A percentile compares a stretch with the other conserved stretches of the same genome.
Evolutionary conservation across 2,329 filamentous ascomycete species (phyloP).

Genomic region (Aspergillus costaricaensis): DNA sequence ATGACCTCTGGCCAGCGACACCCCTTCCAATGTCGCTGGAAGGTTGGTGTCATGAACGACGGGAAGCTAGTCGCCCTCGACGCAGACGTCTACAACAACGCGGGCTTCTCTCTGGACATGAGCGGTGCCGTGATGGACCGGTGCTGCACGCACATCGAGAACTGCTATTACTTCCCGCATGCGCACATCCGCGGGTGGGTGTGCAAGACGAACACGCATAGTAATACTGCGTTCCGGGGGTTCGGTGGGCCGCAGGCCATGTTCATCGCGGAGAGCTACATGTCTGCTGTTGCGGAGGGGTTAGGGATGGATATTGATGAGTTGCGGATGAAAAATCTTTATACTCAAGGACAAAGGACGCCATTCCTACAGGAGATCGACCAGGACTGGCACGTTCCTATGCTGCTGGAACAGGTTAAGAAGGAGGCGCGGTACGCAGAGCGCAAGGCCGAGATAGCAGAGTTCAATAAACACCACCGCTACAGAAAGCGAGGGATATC

Average conservation of each 20-base stretch:
- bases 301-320: slow-evolving; percentile 23
- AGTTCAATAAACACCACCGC: slow-evolving; percentile 22
- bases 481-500: slow-evolving; percentile 28
- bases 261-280: slow-evolving; percentile 27
- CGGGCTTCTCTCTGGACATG: slow-evolving; percentile 25
- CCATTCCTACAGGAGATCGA: slow-evolving; percentile 28
- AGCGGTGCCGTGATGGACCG: slow-evolving; percentile 28
- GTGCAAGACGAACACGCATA: slow-evolving; percentile 28
- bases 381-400: slow-evolving; percentile 28
- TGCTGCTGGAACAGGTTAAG: slow-evolving; percentile 25
- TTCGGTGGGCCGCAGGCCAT: slow-evolving; percentile 30
- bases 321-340: slow-evolving; percentile 24
- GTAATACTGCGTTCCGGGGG: slow-evolving; percentile 28
- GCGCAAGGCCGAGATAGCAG: background rate
- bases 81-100: slow-evolving; percentile 27
- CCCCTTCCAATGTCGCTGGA: slow-evolving; percentile 79
- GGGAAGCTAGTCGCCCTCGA: slow-evolving; percentile 18
- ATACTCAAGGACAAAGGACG: slow-evolving; percentile 22
- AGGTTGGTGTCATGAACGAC: slow-evolving; percentile 20
- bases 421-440: slow-evolving; percentile 17
- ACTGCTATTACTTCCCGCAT: slow-evolving; percentile 28
- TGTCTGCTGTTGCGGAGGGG: slow-evolving; percentile 24
- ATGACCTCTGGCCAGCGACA: slow-evolving; percentile 79
- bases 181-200: slow-evolving; percentile 25
- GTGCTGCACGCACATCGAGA: slow-evolving; percentile 27